Conservation (phyloP, 192 early-diverging fungal species). For the Oehlia diaphana region DNA sequence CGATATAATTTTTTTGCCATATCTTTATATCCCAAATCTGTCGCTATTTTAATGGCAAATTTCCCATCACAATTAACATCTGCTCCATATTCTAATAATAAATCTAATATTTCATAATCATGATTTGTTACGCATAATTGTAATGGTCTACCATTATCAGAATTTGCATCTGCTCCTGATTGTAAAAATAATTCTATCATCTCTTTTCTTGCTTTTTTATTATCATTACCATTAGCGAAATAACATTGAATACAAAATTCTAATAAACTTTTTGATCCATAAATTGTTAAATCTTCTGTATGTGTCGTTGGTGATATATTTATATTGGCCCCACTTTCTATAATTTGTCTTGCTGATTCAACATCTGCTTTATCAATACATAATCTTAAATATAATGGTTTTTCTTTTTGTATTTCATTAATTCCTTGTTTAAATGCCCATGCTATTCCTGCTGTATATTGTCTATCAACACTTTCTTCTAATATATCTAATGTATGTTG, state of each 20-base stretch:
- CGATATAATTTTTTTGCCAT: slow-evolving; percentile 26
- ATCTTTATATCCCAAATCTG: slow-evolving; percentile 26
- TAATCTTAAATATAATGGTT: slow-evolving; percentile 24
- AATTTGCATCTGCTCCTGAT: slow-evolving; percentile 26
- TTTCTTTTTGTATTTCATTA: slow-evolving; percentile 20
- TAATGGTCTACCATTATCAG: slow-evolving; percentile 28
- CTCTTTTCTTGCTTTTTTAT: neutral
- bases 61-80: neutral
- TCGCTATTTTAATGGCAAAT: slow-evolving; percentile 17
- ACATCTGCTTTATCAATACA: slow-evolving; percentile 32
- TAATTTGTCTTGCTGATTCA: slow-evolving; percentile 3
- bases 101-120: slow-evolving; percentile 4
- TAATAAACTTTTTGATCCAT: slow-evolving; percentile 22
- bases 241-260: slow-evolving; percentile 32
- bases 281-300: neutral
- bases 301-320: slow-evolving; percentile 28
- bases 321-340: slow-evolving; percentile 12
- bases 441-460: slow-evolving; percentile 20
- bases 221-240: slow-evolving; percentile 15
- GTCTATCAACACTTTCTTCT: slow-evolving; percentile 30
- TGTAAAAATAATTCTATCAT: slow-evolving; percentile 16
- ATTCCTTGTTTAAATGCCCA: slow-evolving; percentile 29
- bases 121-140: slow-evolving; percentile 15
- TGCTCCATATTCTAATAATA: slow-evolving; percentile 12
- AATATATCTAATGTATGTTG: slow-evolving; percentile 30